Percentiles rank a stretch among this genome's conserved stretches.
Evolutionary conservation across 345 rosid species (phyloP).

Genomic region (Streptanthus diversifolius): DNA sequence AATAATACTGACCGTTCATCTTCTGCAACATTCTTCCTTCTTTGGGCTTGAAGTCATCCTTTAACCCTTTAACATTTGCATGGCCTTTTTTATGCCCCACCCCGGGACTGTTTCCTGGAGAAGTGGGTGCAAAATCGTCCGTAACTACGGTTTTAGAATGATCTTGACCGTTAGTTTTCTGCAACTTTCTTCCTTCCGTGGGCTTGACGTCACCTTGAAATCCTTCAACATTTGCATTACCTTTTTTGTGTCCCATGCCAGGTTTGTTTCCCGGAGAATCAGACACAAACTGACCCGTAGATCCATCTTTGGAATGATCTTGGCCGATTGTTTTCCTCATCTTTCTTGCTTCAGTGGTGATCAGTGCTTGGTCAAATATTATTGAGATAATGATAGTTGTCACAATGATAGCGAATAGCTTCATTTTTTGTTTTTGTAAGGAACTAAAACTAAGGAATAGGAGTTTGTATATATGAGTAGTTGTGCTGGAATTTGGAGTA

Average conservation of each 20-base stretch:
- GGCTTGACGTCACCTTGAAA: constrained; percentile 3
- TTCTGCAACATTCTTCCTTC: constrained; percentile 7
- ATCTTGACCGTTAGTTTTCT: not conserved
- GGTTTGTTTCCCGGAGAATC: constrained; percentile 45
- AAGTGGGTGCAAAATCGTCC: constrained; percentile 38
- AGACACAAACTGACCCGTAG: constrained; percentile 35
- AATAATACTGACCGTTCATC: not conserved
- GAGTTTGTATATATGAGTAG: constrained; percentile 19
- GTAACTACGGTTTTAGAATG: not conserved
- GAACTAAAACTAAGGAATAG: not conserved
- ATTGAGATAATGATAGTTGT: constrained; percentile 2
- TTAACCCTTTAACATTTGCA: not conserved
- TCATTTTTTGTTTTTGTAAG: not conserved
- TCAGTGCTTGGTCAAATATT: constrained; percentile 6
- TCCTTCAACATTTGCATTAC: not conserved
- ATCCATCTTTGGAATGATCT: constrained; percentile 4
- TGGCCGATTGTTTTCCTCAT: constrained; percentile 3
- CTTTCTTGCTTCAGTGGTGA: constrained; percentile 23
- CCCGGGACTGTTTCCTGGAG: constrained; percentile 44
- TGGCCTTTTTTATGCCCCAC: constrained; percentile 30
- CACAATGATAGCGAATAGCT: constrained; percentile 14
- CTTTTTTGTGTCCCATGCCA: constrained; percentile 35
- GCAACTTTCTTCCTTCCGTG: constrained; percentile 15
- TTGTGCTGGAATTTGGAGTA: constrained; percentile 6
- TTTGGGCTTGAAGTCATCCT: not conserved